Conservation (phyloP, 2,329 filamentous ascomycete species). For the Xylariaceae sp. region DNA sequence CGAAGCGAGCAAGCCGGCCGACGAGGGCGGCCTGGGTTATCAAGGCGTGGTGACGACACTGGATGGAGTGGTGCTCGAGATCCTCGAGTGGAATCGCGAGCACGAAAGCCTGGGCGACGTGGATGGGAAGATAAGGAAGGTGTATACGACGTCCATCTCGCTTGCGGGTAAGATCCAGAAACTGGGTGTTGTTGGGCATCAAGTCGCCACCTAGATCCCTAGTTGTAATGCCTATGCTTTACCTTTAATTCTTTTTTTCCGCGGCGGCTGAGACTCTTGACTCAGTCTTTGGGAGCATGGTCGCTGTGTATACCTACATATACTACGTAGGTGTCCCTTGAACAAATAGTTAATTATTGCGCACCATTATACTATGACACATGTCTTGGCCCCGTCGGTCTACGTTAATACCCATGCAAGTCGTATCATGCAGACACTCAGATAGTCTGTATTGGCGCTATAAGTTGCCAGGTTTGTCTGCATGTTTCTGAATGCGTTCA, state of each 20-base stretch:
- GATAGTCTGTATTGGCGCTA: too few species aligned
- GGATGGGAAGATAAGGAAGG: conserved; percentile 18
- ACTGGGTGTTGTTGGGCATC: conserved; percentile 13
- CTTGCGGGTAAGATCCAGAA: conserved; percentile 37
- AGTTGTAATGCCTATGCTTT: too few species aligned
- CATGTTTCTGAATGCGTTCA: too few species aligned
- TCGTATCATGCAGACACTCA: too few species aligned
- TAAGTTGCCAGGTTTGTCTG: too few species aligned
- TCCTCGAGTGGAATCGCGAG: conserved; percentile 39
- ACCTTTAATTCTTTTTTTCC: too few species aligned
- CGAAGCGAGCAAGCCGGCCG: conserved; percentile 29
- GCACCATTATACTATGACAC: too few species aligned
- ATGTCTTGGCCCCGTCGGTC: too few species aligned
- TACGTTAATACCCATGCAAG: too few species aligned
- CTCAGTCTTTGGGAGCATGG: not conserved
- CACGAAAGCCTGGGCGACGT: conserved; percentile 22
- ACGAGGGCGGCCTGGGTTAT: conserved; percentile 37
- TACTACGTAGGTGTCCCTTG: too few species aligned
- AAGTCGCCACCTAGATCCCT: conserved; percentile 8
- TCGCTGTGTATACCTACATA: not conserved
- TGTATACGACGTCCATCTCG: conserved; percentile 36
- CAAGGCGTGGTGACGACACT: conserved; percentile 35
- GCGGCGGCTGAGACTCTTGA: not conserved
- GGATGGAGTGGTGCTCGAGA: conserved; percentile 37
- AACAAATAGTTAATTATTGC: too few species aligned